Base-by-base conservation (phyloP, 1,284 basidiomycete genomes). In the Porodaedalea pini region DNA sequence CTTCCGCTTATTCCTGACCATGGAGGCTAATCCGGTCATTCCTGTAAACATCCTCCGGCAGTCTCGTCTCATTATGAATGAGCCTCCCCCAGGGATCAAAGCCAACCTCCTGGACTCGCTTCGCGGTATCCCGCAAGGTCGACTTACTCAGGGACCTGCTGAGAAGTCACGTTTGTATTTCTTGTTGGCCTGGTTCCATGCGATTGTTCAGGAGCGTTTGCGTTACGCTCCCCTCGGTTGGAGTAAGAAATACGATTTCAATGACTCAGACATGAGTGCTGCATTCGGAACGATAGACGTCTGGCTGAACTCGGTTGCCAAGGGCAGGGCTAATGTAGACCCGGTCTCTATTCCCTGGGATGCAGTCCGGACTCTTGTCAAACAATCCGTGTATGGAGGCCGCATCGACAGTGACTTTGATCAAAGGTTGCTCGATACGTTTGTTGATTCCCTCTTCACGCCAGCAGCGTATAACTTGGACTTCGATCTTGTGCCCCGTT, bases 131-230 rank as follows among this genome's bases (percentile, higher is more conserved):
- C 70, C 88, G 0, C 74, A 83, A 1, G 70, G 80, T n/a, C 85
- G 90, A 41, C 77, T 86, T 43, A 78, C 79, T 21, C 87, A 82
- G 71, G 95, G 94, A 3, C 95, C 95, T 2, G 86, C 86, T 5
- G 95, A 98, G 73, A 96, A 96, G 70, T 79, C 86, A 15, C 85
- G 94, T 4, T 70, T 97, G 25, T 95, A 95, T 72, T 95, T 95
- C 85, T 75, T 97, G 37, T 82, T 98, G n/a, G 92, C 94, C 2
- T 98, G 94, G 94, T 95, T 98, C 85, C 95, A 98, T 68, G 94
- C 95, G 15, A 83, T 98, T 23, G 87, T 98, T 0, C 94, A 97
- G 73, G 95, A 98, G 71, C 92, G 95, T 63, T 78, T 98, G 23
- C 90, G 95, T 41, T 98, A 97, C 69, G 90, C 89, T 7, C 95